phyloP scores from a whole-genome alignment of 1,284 basidiomycete genomes.

The Mycena citricolor region DNA sequence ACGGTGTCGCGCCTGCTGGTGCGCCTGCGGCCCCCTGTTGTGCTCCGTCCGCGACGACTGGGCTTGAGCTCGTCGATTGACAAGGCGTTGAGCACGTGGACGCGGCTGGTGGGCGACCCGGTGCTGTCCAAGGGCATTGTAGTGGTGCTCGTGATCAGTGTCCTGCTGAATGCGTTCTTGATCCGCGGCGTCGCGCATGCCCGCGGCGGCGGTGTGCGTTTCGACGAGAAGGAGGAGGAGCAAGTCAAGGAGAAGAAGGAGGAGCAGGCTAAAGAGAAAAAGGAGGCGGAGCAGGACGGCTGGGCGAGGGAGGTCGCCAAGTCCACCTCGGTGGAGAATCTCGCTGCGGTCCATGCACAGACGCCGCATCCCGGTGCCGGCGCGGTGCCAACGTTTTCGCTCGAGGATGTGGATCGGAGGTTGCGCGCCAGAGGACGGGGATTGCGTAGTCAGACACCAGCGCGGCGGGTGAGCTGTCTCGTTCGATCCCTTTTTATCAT shows the following conservation, averaged over 20 bases:
- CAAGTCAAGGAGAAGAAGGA: conserved; percentile 25
- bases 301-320: conserved; percentile 19
- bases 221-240: conserved; percentile 37
- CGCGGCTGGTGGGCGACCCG: conserved; percentile 91
- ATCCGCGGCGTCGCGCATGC: conserved; percentile 9
- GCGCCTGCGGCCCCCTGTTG: conserved; percentile 18
- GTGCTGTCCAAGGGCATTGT: conserved; percentile 56
- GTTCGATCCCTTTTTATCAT: conserved; percentile 12
- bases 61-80: conserved; percentile 49
- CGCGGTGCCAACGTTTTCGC: conserved; percentile 42
- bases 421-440: conserved; percentile 36
- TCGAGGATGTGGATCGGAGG: conserved; percentile 50
- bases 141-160: conserved; percentile 4
- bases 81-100: conserved; percentile 93
- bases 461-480: conserved; percentile 7
- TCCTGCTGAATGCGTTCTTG: conserved; percentile 12
- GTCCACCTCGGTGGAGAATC: conserved; percentile 13
- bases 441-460: conserved; percentile 15
- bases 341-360: conserved; percentile 11
- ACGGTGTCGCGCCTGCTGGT: conserved; percentile 13
- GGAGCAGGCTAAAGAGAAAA: conserved; percentile 18
- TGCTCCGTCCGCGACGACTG: conserved; percentile 23
- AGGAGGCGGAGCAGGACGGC: conserved; percentile 13
- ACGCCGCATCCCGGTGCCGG: conserved; percentile 16
- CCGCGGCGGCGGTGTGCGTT: conserved; percentile 48